Percentiles rank a stretch among this genome's conserved stretches.
These are phyloP conservation scores for Amylostereum chailletii DNA, from an alignment of 1,284 basidiomycete genomes.

Conservation along the genomic window DNA sequence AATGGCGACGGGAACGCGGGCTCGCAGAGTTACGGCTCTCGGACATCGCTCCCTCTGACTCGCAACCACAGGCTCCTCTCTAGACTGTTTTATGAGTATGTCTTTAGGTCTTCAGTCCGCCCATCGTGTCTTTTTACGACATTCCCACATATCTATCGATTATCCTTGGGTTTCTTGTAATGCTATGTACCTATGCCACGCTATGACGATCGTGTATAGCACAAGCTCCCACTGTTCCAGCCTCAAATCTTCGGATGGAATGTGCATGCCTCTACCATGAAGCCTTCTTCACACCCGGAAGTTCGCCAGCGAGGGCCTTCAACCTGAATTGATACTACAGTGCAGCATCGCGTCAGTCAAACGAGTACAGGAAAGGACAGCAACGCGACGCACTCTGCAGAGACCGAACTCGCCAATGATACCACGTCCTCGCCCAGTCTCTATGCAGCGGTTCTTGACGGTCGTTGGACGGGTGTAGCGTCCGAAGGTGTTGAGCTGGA, in stretches of 20 bases:
- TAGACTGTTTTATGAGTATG: conserved; percentile 1
- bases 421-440: conserved; percentile 80
- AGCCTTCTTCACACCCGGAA: conserved; percentile 84
- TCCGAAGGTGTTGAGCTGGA: conserved; percentile 85
- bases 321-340: conserved; percentile 82
- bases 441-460: conserved; percentile 83
- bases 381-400: conserved; percentile 60
- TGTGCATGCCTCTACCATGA: conserved; percentile 57
- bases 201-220: too few relatives aligned
- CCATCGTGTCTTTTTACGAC: too few relatives aligned
- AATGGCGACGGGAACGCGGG: conserved; percentile 70
- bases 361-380: background rate
- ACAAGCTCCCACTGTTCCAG: background rate
- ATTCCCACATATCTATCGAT: too few relatives aligned
- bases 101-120: too few relatives aligned
- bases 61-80: background rate
- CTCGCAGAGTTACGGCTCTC: conserved; percentile 51
- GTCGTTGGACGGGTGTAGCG: conserved; percentile 75
- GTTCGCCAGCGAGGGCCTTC: conserved; percentile 69
- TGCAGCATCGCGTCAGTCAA: background rate
- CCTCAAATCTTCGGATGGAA: background rate
- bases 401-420: conserved; percentile 85
- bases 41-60: conserved; percentile 42
- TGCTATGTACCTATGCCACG: too few relatives aligned
- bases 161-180: too few relatives aligned